These are phyloP conservation scores for Cryptosporidium sp. DNA, from an alignment of 169 alveolate species.

Conservation along the genomic window DNA sequence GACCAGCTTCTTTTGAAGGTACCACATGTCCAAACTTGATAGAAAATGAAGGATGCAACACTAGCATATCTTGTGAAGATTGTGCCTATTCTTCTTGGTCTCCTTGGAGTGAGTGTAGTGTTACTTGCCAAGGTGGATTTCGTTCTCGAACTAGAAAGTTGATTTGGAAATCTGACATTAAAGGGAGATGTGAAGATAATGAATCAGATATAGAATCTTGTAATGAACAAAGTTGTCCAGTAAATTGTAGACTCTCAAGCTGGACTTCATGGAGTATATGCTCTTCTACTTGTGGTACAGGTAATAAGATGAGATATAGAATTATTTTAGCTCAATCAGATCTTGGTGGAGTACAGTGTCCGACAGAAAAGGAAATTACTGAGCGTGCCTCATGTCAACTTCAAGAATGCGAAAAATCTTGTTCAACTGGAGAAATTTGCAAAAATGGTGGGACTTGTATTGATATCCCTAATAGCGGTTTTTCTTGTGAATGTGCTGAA, in stretches of 20 bases:
- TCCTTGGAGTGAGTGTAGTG: conserved; percentile 35
- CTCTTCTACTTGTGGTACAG: conserved; percentile 71
- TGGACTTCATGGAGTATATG: conserved; percentile 67
- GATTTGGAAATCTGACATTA: conserved; percentile 71
- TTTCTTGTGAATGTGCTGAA: conserved; percentile 56
- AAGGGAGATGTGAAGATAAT: conserved; percentile 23
- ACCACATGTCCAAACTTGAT: conserved; percentile 50
- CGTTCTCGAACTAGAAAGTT: conserved; percentile 59
- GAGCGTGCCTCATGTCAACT: conserved; percentile 45
- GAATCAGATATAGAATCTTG: conserved; percentile 40
- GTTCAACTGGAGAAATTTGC: conserved; percentile 24
- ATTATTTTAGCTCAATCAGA: conserved; percentile 33
- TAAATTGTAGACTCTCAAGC: conserved; percentile 36
- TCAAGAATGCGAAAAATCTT: conserved; percentile 46
- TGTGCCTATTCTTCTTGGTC: conserved; percentile 63
- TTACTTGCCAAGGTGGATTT: conserved; percentile 48
- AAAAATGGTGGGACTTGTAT: conserved; percentile 65
- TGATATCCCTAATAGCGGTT: conserved; percentile 50
- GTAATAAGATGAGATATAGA: conserved; percentile 41
- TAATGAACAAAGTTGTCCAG: conserved; percentile 62
- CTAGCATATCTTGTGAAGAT: conserved; percentile 50
- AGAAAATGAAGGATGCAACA: conserved; percentile 59
- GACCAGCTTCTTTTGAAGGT: conserved; percentile 66
- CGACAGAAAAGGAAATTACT: conserved; percentile 28
- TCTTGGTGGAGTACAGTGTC: conserved; percentile 71